Conservation (phyloP, 2,329 filamentous ascomycete genomes). For the Aspergillus tubingensis region DNA sequence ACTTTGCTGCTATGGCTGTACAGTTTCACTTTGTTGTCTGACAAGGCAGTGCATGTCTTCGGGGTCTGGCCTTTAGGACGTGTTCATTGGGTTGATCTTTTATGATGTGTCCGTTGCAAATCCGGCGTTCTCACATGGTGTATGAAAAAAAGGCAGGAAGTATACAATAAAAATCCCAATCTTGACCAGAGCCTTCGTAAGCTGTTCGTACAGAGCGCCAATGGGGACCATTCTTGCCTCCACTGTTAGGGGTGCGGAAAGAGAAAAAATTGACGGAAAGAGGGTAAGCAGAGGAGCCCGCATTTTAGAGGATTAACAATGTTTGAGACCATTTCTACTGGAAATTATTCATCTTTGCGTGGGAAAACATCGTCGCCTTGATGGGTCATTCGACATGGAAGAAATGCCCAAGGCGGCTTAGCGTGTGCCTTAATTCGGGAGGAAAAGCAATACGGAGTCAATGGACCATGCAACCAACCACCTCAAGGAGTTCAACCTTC, state of each 20-base stretch:
- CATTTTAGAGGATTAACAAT: no score
- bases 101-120: conserved; percentile 39
- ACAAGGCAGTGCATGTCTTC: conserved; percentile 42
- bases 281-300: no score
- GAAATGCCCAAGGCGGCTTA: not conserved
- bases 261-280: not conserved
- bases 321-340: not conserved
- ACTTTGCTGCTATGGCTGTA: conserved; percentile 37
- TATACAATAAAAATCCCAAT: conserved; percentile 22
- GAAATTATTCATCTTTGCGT: not conserved
- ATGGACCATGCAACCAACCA: no score
- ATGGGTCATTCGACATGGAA: not conserved
- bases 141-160: conserved; percentile 43
- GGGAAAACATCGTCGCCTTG: not conserved
- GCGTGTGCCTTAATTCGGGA: not conserved
- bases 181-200: conserved; percentile 8
- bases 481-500: no score
- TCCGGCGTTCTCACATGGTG: conserved; percentile 43
- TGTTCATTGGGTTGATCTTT: conserved; percentile 35
- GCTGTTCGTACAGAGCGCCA: not conserved
- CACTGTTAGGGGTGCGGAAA: not conserved
- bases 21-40: conserved; percentile 39
- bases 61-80: conserved; percentile 41
- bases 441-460: not conserved
- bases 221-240: not conserved